Evolutionary conservation across 495 filamentous ascomycete genomes (phyloP).

Genomic region (Talaromyces wortmannii): DNA sequence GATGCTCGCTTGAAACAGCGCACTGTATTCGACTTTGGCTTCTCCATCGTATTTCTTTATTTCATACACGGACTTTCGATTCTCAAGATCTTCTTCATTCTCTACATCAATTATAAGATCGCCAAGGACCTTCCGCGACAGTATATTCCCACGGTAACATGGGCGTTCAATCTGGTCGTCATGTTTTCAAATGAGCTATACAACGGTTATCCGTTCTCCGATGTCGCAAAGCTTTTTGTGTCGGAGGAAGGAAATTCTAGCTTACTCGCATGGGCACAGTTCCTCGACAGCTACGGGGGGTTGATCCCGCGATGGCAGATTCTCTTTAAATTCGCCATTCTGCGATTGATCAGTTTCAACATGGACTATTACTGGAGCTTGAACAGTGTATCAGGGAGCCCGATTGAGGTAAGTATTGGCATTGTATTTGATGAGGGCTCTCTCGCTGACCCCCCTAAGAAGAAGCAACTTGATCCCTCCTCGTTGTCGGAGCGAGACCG

Average conservation of each 20-base stretch:
- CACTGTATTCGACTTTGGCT: constrained; percentile 76
- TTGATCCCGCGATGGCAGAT: constrained; percentile 87
- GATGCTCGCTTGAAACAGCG: constrained; percentile 67
- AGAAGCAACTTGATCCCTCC: constrained; percentile 90
- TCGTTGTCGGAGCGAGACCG: constrained; percentile 83
- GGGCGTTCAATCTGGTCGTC: constrained; percentile 84
- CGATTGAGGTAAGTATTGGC: constrained; percentile 67
- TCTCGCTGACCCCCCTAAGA: constrained; percentile 70
- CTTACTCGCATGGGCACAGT: constrained; percentile 50
- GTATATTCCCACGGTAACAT: constrained; percentile 70
- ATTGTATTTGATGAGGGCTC: not conserved
- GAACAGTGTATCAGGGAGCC: constrained; percentile 54
- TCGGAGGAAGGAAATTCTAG: constrained; percentile 21
- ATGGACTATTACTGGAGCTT: constrained; percentile 94
- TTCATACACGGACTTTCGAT: constrained; percentile 81
- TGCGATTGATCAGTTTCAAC: constrained; percentile 93
- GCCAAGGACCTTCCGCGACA: constrained; percentile 59
- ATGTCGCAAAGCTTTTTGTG: constrained; percentile 48
- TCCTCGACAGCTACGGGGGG: constrained; percentile 71
- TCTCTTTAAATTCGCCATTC: constrained; percentile 92
- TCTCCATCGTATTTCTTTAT: constrained; percentile 70
- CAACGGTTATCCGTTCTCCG: constrained; percentile 64
- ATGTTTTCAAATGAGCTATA: constrained; percentile 88
- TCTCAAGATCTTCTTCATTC: constrained; percentile 71
- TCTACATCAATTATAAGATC: constrained; percentile 76